Evolutionary conservation across 2,329 filamentous ascomycete genomes (phyloP), one percentile per base, ranked within the genome.

Genomic region (Bertia moriformis): DNA sequence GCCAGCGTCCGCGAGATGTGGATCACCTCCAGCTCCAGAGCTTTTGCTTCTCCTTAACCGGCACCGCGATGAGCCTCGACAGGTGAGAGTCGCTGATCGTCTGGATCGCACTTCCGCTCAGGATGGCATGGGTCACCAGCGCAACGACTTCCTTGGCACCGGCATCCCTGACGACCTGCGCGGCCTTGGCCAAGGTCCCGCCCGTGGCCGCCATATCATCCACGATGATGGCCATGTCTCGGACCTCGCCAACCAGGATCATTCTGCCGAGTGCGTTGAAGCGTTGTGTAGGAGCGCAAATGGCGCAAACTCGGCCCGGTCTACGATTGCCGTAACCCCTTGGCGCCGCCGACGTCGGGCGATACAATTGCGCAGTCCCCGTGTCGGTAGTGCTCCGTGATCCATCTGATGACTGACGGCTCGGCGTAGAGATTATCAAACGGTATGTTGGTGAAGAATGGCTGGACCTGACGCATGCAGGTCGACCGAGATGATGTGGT

Each of bases 281-380:
- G 20, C 85, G 77, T 4, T 86, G 83, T 41, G 88, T 83, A 62
- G 95, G 89, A 66, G 95, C 95, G 71, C 95, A 88, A 49, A 96
- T 96, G 40, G 96, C 17, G 12, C 7, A 7, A 7, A 18, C 7
- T 14, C 7, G 7, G 32, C 13, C 7, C 32, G 7, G 32, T 5
- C 5, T 18, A 36, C n/a, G n/a, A n/a, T n/a, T n/a, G n/a, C n/a
- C n/a, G n/a, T 51, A 58, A 78, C 73, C 85, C 78, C 66, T 95
- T 96, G 39, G 88, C 89, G 53, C 89, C 89, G 49, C 89, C 89
- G 4, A 89, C 89, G 62, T 96, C 89, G 2, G 89, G 89, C 48
- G 83, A 91, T 48, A 96, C 89, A 50, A 96, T 93, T 45, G 95
- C 86, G 51, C 83, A 89, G 54, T 93, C 85, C 51, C 79, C 70